Evolutionary conservation across 768 basidiomycete species (phyloP), one percentile per base, ranked within the genome.

Genomic region (Phaeotremella fagi): DNA sequence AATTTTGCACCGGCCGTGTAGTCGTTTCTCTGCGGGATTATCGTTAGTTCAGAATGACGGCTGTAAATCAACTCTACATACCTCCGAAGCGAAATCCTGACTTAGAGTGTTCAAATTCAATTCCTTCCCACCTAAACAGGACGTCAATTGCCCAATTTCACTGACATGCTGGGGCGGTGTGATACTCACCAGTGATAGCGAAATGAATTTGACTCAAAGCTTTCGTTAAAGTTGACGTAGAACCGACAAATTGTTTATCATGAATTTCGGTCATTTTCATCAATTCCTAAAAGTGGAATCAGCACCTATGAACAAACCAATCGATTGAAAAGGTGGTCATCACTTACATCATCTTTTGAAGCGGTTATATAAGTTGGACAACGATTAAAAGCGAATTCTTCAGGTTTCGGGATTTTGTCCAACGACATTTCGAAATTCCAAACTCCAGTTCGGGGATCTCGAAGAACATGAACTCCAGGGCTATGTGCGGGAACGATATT

Each of bases 191-290:
- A 22, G 88, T 90, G 3, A 95, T 77, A 16, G 90, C 79, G 67
- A 90, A 89, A 70, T 95, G 98, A 16, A 94, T 82, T 44, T 97
- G 90, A 38, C 82, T 79, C 37, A 95, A 78, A 64, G 91, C 82
- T 29, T 86, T 84, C 0, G 89, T 85, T 47, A 95, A 73, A 1
- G 89, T 90, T 6, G 90, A 94, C 0, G 92, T 98, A 2, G 89
- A 92, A 3, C 92, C 94, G 1, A 82, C 82, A 69, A 87, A 95
- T 24, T 65, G 77, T 37, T 81, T 80, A 0, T 79, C 74, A 55
- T 87, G 78, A 37, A 75, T 71, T 59, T 80, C 78, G 1, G 87
- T 85, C 14, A 94, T 75, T 9, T 66, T 63, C 55, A 78, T 78
- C 9, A 94, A 75, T 52, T 88, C 86, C 85, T 90, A 44, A 20